A percentile compares a stretch with the other conserved stretches of the same genome.
phyloP scores from a whole-genome alignment of 306 rosid species.

The Alnus glutinosa region DNA sequence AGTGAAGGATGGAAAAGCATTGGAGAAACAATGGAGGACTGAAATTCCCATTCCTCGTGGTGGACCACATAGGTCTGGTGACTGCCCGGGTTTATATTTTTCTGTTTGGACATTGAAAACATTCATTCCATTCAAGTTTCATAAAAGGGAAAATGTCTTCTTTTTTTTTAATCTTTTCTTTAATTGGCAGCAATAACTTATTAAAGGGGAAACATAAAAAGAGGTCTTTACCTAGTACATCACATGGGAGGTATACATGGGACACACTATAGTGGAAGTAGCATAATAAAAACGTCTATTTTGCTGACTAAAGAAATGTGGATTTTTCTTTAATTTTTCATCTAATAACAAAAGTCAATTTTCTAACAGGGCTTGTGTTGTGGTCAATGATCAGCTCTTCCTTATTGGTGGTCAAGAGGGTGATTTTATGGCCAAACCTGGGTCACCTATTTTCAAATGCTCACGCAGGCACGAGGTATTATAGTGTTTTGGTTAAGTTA shows the following conservation, averaged over 20 bases:
- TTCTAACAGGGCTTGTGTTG: constrained; percentile 72
- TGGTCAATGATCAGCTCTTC: constrained; percentile 55
- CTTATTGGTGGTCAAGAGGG: constrained; percentile 97
- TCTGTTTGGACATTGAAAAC: constrained; percentile 1
- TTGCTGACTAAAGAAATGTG: background rate
- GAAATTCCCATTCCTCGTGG: constrained; percentile 92
- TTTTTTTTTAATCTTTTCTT: background rate
- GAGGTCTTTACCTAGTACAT: background rate
- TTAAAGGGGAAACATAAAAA: background rate
- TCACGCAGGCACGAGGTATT: constrained; percentile 87
- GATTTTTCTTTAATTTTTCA: background rate
- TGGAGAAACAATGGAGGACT: constrained; percentile 65
- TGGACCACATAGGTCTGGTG: constrained; percentile 87
- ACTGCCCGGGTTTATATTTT: constrained; percentile 12
- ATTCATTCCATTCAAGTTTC: background rate
- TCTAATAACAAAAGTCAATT: constrained; percentile 10
- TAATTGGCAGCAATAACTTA: background rate
- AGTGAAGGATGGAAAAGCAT: constrained; percentile 70
- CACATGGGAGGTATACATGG: background rate
- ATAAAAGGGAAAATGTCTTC: background rate
- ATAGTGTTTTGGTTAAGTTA: constrained; percentile 1
- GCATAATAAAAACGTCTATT: background rate
- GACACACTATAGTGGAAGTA: background rate
- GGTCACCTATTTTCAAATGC: constrained; percentile 92
- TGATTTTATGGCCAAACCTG: constrained; percentile 95